Conservation (phyloP, 768 basidiomycete species). For the Mycena alexandri region DNA sequence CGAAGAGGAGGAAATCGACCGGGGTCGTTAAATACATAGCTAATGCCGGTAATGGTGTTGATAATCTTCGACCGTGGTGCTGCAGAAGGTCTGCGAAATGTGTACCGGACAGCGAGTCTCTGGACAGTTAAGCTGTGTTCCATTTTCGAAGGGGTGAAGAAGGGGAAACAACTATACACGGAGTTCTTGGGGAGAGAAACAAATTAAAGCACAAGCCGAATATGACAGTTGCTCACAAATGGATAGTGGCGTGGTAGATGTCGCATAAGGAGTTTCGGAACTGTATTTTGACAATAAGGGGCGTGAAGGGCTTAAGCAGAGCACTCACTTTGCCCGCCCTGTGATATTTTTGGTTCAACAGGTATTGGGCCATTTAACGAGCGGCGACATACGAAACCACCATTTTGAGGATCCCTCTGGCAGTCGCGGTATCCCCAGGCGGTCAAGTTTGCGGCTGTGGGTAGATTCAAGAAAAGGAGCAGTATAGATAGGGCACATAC, state of each 20-base stretch:
- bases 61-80: conserved; percentile 43
- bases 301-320: background rate
- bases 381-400: conserved; percentile 38
- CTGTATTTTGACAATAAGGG: conserved; percentile 21
- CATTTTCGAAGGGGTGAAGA: conserved; percentile 66
- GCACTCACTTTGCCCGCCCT: conserved; percentile 50
- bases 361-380: background rate
- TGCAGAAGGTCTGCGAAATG: conserved; percentile 52
- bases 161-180: conserved; percentile 75
- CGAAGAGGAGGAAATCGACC: conserved; percentile 46
- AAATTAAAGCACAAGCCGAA: too few relatives aligned
- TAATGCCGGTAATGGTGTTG: conserved; percentile 47
- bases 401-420: conserved; percentile 55
- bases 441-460: conserved; percentile 56
- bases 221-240: too few relatives aligned
- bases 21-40: conserved; percentile 46
- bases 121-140: conserved; percentile 53
- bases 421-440: conserved; percentile 67
- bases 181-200: too few relatives aligned
- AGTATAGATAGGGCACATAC: conserved; percentile 44
- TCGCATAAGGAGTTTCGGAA: conserved; percentile 58
- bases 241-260: conserved; percentile 57
- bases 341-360: background rate
- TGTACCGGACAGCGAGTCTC: conserved; percentile 53
- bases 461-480: background rate